Conservation (phyloP, 768 basidiomycete species). For the Auriculariales sp. region DNA sequence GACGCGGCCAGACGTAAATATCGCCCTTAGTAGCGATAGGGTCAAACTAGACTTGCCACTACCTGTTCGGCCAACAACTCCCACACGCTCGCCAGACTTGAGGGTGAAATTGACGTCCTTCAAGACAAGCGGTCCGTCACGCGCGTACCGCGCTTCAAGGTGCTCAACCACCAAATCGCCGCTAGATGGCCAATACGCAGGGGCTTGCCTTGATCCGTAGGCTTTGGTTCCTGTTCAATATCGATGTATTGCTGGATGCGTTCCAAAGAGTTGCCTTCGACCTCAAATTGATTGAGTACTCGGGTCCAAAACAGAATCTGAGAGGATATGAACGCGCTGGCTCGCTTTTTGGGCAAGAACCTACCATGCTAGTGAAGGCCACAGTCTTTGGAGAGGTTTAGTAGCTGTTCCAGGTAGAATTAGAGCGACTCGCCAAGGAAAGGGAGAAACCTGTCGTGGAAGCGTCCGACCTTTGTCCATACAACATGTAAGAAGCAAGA, state of each 20-base stretch:
- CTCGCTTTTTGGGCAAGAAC: not conserved
- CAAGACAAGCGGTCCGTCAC: constrained; percentile 30
- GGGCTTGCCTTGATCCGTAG: constrained; percentile 31
- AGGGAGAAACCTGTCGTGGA: constrained; percentile 26
- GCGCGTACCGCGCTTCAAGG: constrained; percentile 36
- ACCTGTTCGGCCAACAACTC: constrained; percentile 25
- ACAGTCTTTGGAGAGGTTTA: constrained; percentile 15
- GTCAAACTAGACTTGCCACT: constrained; percentile 15
- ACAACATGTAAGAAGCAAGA: constrained; percentile 31
- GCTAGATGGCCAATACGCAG: constrained; percentile 52
- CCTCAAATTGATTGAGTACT: constrained; percentile 29
- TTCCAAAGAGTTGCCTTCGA: constrained; percentile 19
- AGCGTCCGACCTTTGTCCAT: constrained; percentile 24
- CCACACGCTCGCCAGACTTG: constrained; percentile 23
- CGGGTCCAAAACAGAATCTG: constrained; percentile 27
- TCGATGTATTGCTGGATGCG: constrained; percentile 33
- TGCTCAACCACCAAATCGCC: constrained; percentile 40
- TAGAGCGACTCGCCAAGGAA: constrained; percentile 19
- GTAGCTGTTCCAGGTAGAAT: not conserved
- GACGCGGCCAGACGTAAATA: constrained; percentile 23
- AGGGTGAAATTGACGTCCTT: constrained; percentile 28
- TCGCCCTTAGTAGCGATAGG: constrained; percentile 23
- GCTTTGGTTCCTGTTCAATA: constrained; percentile 41
- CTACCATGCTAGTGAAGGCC: constrained; percentile 31
- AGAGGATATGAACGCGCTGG: not conserved